Percentiles rank a stretch among this genome's conserved stretches.
Evolutionary conservation across 2,329 filamentous ascomycete species (phyloP).

Genomic region (Pyrenophora graminea): DNA sequence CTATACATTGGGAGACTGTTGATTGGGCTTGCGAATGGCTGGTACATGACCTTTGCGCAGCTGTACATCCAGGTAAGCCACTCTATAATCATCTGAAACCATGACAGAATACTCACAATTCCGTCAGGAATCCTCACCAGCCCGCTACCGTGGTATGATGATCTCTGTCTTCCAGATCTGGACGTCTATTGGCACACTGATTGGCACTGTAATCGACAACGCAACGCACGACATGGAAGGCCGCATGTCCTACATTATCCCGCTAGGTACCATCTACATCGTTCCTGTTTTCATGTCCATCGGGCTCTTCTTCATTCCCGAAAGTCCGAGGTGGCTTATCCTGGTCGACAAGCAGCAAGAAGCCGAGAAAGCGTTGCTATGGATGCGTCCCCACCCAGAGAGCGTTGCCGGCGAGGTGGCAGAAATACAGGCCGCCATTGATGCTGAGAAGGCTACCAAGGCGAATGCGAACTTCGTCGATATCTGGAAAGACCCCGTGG

Average conservation of each 20-base stretch:
- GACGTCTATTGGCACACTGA: constrained; percentile 50
- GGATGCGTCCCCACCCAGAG: constrained; percentile 34
- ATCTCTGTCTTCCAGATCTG: constrained; percentile 56
- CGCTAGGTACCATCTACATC: constrained; percentile 59
- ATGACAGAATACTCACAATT: not conserved
- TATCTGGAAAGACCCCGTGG: constrained; percentile 57
- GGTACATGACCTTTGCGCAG: constrained; percentile 61
- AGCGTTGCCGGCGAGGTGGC: constrained; percentile 28
- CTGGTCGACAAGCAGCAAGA: constrained; percentile 24
- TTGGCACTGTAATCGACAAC: constrained; percentile 59
- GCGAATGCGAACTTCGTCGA: constrained; percentile 56
- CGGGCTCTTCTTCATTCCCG: constrained; percentile 43
- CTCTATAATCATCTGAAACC: not conserved
- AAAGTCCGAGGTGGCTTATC: constrained; percentile 53
- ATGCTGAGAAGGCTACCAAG: constrained; percentile 50
- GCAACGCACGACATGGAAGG: constrained; percentile 41
- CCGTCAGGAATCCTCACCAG: constrained; percentile 51
- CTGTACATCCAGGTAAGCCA: constrained; percentile 53
- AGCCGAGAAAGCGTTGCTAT: constrained; percentile 28
- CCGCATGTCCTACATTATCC: constrained; percentile 49
- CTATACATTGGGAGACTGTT: constrained; percentile 61
- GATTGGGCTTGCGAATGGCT: constrained; percentile 57
- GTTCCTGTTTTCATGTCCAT: constrained; percentile 54
- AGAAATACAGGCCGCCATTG: constrained; percentile 37
- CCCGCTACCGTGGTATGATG: constrained; percentile 56